Evolutionary conservation across 352 stramenopile species (phyloP).

Genomic region (Phytophthora colocasiae): DNA sequence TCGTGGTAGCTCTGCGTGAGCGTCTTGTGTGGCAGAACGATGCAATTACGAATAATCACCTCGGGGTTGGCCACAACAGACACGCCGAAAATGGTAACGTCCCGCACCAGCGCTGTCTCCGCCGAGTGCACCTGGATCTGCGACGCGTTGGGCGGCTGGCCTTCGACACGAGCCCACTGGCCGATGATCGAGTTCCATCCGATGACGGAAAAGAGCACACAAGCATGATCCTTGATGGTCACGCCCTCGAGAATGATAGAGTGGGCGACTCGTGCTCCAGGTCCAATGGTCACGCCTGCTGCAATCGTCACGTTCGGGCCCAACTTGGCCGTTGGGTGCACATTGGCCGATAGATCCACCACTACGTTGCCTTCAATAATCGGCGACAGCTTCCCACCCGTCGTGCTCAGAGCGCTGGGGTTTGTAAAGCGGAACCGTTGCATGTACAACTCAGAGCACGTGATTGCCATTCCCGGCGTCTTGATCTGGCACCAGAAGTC

Average conservation of each 20-base stretch:
- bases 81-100: conserved; percentile 90
- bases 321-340: conserved; percentile 88
- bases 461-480: conserved; percentile 90
- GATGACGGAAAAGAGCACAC: conserved; percentile 88
- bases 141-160: conserved; percentile 81
- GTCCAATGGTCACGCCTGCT: conserved; percentile 84
- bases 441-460: conserved; percentile 92
- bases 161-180: conserved; percentile 87
- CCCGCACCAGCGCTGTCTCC: conserved; percentile 82
- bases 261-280: conserved; percentile 82
- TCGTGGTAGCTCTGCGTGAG: conserved; percentile 90
- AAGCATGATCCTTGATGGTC: conserved; percentile 90
- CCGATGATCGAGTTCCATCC: conserved; percentile 91
- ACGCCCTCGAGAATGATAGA: conserved; percentile 91
- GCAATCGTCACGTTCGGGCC: conserved; percentile 89
- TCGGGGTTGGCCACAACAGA: conserved; percentile 89
- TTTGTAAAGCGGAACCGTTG: conserved; percentile 92
- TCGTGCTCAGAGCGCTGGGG: conserved; percentile 79
- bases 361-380: conserved; percentile 91
- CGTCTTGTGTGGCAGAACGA: conserved; percentile 89
- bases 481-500: conserved; percentile 94
- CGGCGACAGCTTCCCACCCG: conserved; percentile 82
- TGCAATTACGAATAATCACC: conserved; percentile 91
- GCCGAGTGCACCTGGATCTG: conserved; percentile 73
- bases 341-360: conserved; percentile 75